A percentile compares a stretch with the other conserved stretches of the same genome.
phyloP scores from a whole-genome alignment of 768 basidiomycete species.

The Tricholoma matsutake region DNA sequence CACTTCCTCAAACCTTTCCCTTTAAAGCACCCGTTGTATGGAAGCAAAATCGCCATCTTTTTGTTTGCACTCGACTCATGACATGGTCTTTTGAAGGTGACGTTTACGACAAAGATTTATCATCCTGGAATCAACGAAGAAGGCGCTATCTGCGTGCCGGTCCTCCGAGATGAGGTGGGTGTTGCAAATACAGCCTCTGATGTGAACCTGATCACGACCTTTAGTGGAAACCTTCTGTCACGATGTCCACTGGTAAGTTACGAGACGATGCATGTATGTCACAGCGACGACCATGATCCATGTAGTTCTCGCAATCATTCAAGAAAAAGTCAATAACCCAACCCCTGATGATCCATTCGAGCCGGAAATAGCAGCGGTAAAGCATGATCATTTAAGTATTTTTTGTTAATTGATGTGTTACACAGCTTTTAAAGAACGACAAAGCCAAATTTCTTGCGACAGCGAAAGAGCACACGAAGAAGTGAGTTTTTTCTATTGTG shows the following conservation, averaged over 20 bases:
- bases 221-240: constrained; percentile 85
- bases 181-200: neutral
- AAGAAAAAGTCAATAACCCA: constrained; percentile 86
- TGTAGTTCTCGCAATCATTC: constrained; percentile 69
- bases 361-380: constrained; percentile 79
- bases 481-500: constrained; percentile 39
- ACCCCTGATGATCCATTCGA: constrained; percentile 88
- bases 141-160: constrained; percentile 79
- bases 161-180: constrained; percentile 79
- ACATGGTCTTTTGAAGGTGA: constrained; percentile 49
- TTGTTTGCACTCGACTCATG: constrained; percentile 9
- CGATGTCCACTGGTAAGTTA: constrained; percentile 60
- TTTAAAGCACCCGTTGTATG: constrained; percentile 82
- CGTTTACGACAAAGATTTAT: constrained; percentile 83
- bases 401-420: neutral
- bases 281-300: neutral
- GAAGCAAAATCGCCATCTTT: constrained; percentile 1
- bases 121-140: constrained; percentile 91
- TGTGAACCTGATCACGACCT: constrained; percentile 7
- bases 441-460: constrained; percentile 67
- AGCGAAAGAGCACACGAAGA: constrained; percentile 86
- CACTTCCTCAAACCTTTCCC: constrained; percentile 78
- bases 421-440: constrained; percentile 74
- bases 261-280: neutral
- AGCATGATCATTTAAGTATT: constrained; percentile 21